Evolutionary conservation across 495 filamentous ascomycete genomes (phyloP), one percentile per base, ranked within the genome.

Genomic region (Hypoxylon perforatum): DNA sequence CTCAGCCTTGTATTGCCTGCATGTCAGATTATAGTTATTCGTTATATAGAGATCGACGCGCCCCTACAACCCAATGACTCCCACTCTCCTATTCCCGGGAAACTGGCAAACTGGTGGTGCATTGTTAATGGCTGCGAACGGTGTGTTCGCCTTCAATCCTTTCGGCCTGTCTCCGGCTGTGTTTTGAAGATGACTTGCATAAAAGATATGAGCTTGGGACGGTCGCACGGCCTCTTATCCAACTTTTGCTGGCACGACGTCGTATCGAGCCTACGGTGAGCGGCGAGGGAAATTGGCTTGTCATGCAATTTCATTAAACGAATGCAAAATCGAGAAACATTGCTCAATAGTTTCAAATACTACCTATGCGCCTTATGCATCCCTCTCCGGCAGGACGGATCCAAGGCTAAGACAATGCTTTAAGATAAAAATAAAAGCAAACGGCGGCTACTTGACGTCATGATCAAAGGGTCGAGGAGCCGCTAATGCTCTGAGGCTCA

Each of bases 1-100:
- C 48, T 57, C 60, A 64, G 66, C 66, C 60, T 63, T 69, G 48
- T 65, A 69, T 69, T 53, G 48, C 46, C 62, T 63, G 67, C 67
- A 70, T 61, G 67, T 70, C 57, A 70, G 62, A 70, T 70, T 65
- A 61, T 58, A 44, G 57, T 62, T 57, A 52, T 39, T 30, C 42
- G 38, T 42, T 44, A 19, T 60, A 55, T 62, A 35, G 48, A 50
- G 57, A 66, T 55, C 38, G 56, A n/a, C 60, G 42, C 44, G 4
- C 23, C 21, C 23, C 39, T 47, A n/a, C 18, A 38, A 60, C 15
- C 15, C 25, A 28, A 28, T 36, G 23, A 46, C 33, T 58, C 49
- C 54, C 52, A 69, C 64, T 64, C 33, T 58, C 49, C 54, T 55
- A 69, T 69, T 64, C 33, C 61, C 60, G 60, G 52, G 45, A 50